A percentile compares a stretch with the other conserved stretches of the same genome.
phyloP scores from a whole-genome alignment of 2,329 filamentous ascomycete genomes.

The Didymellaceae sp. region DNA sequence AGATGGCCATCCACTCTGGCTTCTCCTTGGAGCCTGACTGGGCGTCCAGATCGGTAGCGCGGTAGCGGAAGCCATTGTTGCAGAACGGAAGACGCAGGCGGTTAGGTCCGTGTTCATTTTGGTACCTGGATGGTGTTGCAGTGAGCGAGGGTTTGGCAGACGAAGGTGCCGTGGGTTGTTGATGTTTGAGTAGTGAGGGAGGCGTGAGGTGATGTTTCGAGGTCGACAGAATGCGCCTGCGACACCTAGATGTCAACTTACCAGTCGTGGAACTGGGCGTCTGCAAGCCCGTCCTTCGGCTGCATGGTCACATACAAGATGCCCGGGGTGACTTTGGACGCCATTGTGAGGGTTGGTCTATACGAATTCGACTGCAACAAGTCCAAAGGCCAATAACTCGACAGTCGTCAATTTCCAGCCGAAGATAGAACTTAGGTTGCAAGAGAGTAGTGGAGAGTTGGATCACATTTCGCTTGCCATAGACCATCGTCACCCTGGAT shows the following conservation, averaged over 20 bases:
- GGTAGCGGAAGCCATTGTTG: conserved; percentile 79
- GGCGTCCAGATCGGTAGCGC: conserved; percentile 64
- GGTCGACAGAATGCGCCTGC: conserved; percentile 29
- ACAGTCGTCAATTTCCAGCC: not conserved
- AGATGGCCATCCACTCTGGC: conserved; percentile 78
- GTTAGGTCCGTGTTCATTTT: conserved; percentile 87
- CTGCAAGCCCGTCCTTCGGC: conserved; percentile 69
- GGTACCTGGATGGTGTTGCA: conserved; percentile 62
- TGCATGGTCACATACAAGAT: conserved; percentile 89
- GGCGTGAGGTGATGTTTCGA: conserved; percentile 44
- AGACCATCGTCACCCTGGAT: conserved; percentile 7
- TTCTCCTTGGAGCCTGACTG: conserved; percentile 45
- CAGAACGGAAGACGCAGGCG: conserved; percentile 78
- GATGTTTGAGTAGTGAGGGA: too few relatives aligned
- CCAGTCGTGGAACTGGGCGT: conserved; percentile 76
- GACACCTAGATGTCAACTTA: conserved; percentile 33
- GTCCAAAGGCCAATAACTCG: too few relatives aligned
- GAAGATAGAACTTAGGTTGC: not conserved
- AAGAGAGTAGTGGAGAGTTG: not conserved
- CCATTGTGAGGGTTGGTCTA: conserved; percentile 45
- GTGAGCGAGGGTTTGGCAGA: not conserved
- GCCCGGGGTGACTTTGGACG: conserved; percentile 60
- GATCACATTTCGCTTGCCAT: not conserved
- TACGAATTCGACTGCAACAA: too few relatives aligned
- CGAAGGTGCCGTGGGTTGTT: too few relatives aligned